Evolutionary conservation across 2,329 filamentous ascomycete species (phyloP), one percentile per base, ranked within the genome.

Genomic region (Paecilomyces dactylethromorphus): DNA sequence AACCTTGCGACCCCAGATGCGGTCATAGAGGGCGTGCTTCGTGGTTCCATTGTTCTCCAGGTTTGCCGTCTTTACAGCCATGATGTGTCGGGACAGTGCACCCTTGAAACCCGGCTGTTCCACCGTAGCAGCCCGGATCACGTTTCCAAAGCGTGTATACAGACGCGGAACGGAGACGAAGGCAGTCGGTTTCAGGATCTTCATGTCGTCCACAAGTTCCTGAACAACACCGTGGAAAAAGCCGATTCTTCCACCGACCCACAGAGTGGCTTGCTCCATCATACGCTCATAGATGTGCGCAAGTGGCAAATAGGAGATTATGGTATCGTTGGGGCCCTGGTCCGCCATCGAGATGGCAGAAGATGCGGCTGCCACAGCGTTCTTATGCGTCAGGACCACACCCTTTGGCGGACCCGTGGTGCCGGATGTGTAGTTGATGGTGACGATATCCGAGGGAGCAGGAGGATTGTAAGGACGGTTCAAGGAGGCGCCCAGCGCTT

Each of bases 261-360:
- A 85, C 15, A 97, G 79, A 13, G 85, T 84, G 3, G 81, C 80
- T 72, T 95, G 89, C 72, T 99, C 94, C 49, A 87, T 81, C 65
- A 97, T 81, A 58, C 94, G 88, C 64, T 92, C 90, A 74, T 91
- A 97, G 68, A 99, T 97, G 72, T 99, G 94, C 10, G 94, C 94
- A 45, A 97, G 79, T 0, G 94, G 94, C 56, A 99, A 83, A 76
- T 97, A 99, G 0, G 93, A 97, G 59, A 91, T 84, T 65, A 88
- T 81, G 2, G 87, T 78, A 65, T 94, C 89, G 58, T 84, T 80
- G 12, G 79, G 78, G 12, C 78, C 78, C 59, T 79, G 77, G n/a
- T 72, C 70, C 50, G 78, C 69, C 15, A 84, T 79, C 39, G 84
- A 75, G 59, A 90, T 81, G 55, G 83, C 84, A 18, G 82, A 78